Evolutionary conservation across 1,139 yeast species (phyloP), one percentile per base, ranked within the genome.

Genomic region (Magnusiomyces suaveolens): DNA sequence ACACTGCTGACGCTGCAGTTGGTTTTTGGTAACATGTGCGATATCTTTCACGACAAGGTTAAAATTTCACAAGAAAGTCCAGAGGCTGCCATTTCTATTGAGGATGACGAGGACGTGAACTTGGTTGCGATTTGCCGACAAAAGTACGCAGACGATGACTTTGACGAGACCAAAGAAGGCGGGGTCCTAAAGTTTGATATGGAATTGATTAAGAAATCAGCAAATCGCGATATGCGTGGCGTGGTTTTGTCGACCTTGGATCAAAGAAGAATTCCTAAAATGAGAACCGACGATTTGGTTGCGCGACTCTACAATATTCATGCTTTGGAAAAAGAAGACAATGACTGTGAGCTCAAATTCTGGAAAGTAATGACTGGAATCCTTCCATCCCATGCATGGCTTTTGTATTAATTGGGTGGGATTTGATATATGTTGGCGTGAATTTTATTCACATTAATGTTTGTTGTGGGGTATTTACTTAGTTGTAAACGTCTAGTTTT

Each of bases 11-110:
- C 51, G 1, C 29, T 52, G 2, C 51, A 32, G 2, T 23, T 21
- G n/a, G 54, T 47, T 20, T 52, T 52, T 43, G 32, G 14, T 2
- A 36, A 38, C 20, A 32, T 33, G 20, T 52, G 54, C 16, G 50
- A 43, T n/a, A 14, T 52, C 36, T 43, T 47, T 16, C 54, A 52
- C 25, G 54, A 52, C 36, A 52, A 51, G 21, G n/a, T 48, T 20
- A 12, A n/a, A 20, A 10, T 41, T 8, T 18, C 33, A 20, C 24
- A 16, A 8, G 32, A 33, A 8, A n/a, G 16, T 2, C 23, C 14
- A 10, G 23, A 20, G 2, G 47, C 20, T 3, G 12, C n/a, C 2
- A 48, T 48, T 16, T 18, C n/a, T 3, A 25, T 48, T 20, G 44
- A 24, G 2, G n/a, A 23, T 14, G 48, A 48, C 14, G 54, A 52